phyloP scores from a whole-genome alignment of 345 rosid genomes.

The Salix dunnii region DNA sequence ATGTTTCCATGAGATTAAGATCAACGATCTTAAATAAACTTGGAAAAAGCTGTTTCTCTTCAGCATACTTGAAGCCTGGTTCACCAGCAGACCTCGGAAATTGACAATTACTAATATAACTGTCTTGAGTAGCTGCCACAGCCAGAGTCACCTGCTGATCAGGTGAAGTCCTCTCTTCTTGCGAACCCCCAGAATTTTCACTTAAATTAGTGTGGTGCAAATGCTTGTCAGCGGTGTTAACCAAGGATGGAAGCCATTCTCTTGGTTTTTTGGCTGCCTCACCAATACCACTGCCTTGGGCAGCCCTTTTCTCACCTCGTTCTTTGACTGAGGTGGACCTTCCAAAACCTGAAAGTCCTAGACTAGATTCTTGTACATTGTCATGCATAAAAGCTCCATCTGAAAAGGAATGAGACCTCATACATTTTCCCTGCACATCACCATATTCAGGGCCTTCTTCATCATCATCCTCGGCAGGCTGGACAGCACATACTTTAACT shows the following conservation, averaged over 20 bases:
- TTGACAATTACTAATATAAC: constrained; percentile 27
- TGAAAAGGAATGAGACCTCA: constrained; percentile 64
- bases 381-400: constrained; percentile 40
- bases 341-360: constrained; percentile 36
- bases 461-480: constrained; percentile 31
- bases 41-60: constrained; percentile 76
- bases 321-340: constrained; percentile 55
- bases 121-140: constrained; percentile 26
- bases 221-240: constrained; percentile 29
- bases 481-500: constrained; percentile 27
- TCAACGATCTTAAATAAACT: constrained; percentile 87
- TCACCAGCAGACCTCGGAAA: constrained; percentile 30
- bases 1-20: constrained; percentile 76
- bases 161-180: constrained; percentile 30
- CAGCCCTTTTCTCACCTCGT: constrained; percentile 63
- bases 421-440: constrained; percentile 41
- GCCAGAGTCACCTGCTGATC: constrained; percentile 23
- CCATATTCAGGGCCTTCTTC: constrained; percentile 33
- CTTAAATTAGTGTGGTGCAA: constrained; percentile 29
- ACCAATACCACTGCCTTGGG: constrained; percentile 44
- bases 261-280: constrained; percentile 60
- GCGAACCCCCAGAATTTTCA: constrained; percentile 25
- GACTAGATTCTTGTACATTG: constrained; percentile 38
- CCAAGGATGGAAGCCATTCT: constrained; percentile 58
- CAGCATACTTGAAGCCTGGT: constrained; percentile 40